Base-by-base conservation (phyloP, 225 moss, liverwort and hornwort species). In the Physcomitrium patens region DNA sequence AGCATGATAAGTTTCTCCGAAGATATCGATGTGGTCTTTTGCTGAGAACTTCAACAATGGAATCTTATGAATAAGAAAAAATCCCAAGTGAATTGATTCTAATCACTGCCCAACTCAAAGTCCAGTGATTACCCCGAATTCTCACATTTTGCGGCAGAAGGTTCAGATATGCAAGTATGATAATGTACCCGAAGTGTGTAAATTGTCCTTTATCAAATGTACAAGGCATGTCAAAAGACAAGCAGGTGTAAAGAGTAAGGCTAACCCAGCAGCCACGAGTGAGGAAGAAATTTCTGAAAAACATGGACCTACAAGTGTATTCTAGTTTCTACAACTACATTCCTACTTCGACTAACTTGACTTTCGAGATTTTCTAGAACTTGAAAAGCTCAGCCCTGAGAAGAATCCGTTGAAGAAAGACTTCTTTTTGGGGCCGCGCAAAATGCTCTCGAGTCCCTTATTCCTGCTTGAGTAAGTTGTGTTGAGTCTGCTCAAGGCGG, bases 391-490 rank as follows among this genome's bases (percentile, higher is more conserved):
- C 45, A 86, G 70, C 37, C 73, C 66, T 2, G 65, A 75, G 62
- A 82, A 65, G 50, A 86, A 45, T 60, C 70, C 47, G 9, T 15
- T 68, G 31, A 86, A 62, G 68, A 85, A 81, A 0, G 73, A 60
- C 5, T 50, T 67, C 57, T 78, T 84, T 59, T 58, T 79, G 15
- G 12, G 3, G 15, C 48, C 48, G 52, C 73, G 73, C 10, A 79
- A 52, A 10, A 68, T 57, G 45, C 18, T 28, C n/a, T 79, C 73
- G 9, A 79, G 60, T 0, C 31, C 31, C 55, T 78, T 76, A 50
- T 24, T 71, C 12, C 72, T 50, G 5, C 65, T 9, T 5, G 60
- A 74, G 22, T 44, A 57, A 6, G 5, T 0, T 7, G 11, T 49
- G 48, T 2, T 3, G 48, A 11, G 11, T 49, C 60, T 60, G n/a